Percentiles rank a stretch among this genome's conserved stretches.
phyloP scores from a whole-genome alignment of 805 yeast genomes.

The Yamadazyma laniorum region DNA sequence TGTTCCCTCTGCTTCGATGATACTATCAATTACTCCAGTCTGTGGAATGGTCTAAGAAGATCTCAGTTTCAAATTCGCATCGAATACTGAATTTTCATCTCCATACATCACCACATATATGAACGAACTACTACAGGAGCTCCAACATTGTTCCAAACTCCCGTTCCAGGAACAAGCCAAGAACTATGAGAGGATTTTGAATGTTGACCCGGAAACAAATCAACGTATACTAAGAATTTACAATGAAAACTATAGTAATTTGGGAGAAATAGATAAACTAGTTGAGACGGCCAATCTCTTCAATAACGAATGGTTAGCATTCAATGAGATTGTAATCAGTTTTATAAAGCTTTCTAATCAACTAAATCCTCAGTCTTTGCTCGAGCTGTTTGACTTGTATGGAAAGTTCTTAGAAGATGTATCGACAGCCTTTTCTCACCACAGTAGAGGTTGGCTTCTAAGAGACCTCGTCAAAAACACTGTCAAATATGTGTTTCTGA shows the following conservation, averaged over 20 bases:
- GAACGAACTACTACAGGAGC: slow-evolving; percentile 13
- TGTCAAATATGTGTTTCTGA: slow-evolving; percentile 41
- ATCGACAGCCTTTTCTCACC: slow-evolving; percentile 49
- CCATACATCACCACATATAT: slow-evolving; percentile 1
- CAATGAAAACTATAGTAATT: slow-evolving; percentile 3
- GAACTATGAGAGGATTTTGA: slow-evolving; percentile 13
- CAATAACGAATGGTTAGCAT: slow-evolving; percentile 44
- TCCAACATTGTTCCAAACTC: slow-evolving; percentile 2
- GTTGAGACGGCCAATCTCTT: slow-evolving; percentile 7
- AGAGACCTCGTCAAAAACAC: slow-evolving; percentile 33
- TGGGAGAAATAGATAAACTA: slow-evolving; percentile 2
- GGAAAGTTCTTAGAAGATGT: slow-evolving; percentile 47
- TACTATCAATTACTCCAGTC: background rate
- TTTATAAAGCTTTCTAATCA: slow-evolving; percentile 50
- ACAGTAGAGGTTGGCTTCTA: slow-evolving; percentile 36
- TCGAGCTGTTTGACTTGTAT: slow-evolving; percentile 55
- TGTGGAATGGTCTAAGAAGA: no score
- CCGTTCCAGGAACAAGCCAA: slow-evolving; percentile 10
- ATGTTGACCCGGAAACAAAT: slow-evolving; percentile 12
- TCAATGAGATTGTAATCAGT: slow-evolving; percentile 42
- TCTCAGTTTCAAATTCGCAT: slow-evolving; percentile 2
- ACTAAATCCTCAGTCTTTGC: slow-evolving; percentile 50
- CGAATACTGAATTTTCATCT: slow-evolving; percentile 3
- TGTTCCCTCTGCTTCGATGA: background rate
- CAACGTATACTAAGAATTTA: slow-evolving; percentile 6